phyloP scores from a whole-genome alignment of 2,329 filamentous ascomycete genomes.

The Ascosphaera pollenicola region DNA sequence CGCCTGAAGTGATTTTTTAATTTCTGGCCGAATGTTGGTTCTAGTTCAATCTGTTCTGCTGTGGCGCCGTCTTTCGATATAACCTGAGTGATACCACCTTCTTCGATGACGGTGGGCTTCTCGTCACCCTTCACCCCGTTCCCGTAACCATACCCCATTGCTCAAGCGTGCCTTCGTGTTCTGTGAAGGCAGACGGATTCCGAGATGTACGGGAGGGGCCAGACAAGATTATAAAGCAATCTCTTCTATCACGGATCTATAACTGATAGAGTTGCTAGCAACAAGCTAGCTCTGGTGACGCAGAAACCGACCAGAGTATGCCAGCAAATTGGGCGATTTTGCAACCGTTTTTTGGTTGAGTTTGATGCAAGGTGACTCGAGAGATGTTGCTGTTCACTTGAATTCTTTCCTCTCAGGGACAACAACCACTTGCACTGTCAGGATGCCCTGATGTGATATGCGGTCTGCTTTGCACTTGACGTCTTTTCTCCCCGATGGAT shows the following conservation, averaged over 20 bases:
- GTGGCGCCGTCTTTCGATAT: slow-evolving; percentile 3
- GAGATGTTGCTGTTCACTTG: too few relatives aligned
- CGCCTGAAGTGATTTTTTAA: slow-evolving; percentile 16
- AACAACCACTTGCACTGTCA: too few relatives aligned
- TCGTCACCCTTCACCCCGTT: slow-evolving; percentile 6
- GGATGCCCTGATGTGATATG: too few relatives aligned
- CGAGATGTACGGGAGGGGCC: background rate
- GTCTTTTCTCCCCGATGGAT: too few relatives aligned
- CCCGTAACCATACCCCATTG: background rate
- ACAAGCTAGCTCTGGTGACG: background rate
- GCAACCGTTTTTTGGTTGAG: background rate
- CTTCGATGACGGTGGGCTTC: slow-evolving; percentile 9
- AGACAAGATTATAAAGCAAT: background rate
- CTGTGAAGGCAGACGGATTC: background rate
- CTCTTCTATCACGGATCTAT: background rate
- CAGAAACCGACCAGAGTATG: background rate
- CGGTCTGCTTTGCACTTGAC: too few relatives aligned
- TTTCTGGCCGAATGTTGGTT: slow-evolving; percentile 10
- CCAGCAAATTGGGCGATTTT: background rate
- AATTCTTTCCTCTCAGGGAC: too few relatives aligned
- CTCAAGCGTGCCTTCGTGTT: background rate
- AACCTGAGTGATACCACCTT: slow-evolving; percentile 1
- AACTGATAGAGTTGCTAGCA: background rate
- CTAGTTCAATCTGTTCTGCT: slow-evolving; percentile 4
- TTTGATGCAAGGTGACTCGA: too few relatives aligned